Evolutionary conservation across 352 stramenopile genomes (phyloP), one percentile per base, ranked within the genome.

Genomic region (Phytophthora sp.): DNA sequence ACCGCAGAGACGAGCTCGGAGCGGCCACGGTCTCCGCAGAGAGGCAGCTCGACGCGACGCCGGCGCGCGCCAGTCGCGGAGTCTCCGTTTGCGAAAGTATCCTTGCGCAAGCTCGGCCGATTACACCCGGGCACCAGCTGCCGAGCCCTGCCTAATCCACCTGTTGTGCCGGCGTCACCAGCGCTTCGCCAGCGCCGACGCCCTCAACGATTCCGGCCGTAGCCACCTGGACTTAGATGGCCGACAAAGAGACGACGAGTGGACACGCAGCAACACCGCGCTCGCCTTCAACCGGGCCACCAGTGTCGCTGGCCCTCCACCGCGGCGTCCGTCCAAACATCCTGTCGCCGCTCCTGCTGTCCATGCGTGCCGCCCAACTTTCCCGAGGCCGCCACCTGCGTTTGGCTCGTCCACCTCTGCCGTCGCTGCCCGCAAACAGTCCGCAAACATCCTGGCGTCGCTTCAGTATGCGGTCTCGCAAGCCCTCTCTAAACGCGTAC

Each of bases 181-280:
- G 4, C 18, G 39, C 38, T 32, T 37, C 15, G 11, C 17, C 23
- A 35, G 34, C 4, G 31, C n/a, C 23, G 17, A 20, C n/a, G 20
- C 10, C 27, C 30, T 63, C 34, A 56, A 56, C 21, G 38, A 44
- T 58, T 39, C 23, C 37, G 20, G 5, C 15, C 44, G 46, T 28
- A 58, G 13, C 45, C 13, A 48, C 23, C 15, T 41, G 30, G 38
- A 59, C 43, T 62, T 50, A 62, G 51, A 55, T 62, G 32, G 27
- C 15, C 18, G 31, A 66, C 43, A 67, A 61, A 55, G 42, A 46
- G 58, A 61, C 31, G 41, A 51, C 58, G 28, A 66, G 34, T 18
- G 20, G 42, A 46, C 34, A 43, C 24, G 2, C 32, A 34, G n/a
- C 42, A 20, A 30, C 18, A 26, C 13, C 26, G 20, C 26, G 20